Conservation (phyloP, 495 filamentous ascomycete species). For the Tricharina praecox region DNA sequence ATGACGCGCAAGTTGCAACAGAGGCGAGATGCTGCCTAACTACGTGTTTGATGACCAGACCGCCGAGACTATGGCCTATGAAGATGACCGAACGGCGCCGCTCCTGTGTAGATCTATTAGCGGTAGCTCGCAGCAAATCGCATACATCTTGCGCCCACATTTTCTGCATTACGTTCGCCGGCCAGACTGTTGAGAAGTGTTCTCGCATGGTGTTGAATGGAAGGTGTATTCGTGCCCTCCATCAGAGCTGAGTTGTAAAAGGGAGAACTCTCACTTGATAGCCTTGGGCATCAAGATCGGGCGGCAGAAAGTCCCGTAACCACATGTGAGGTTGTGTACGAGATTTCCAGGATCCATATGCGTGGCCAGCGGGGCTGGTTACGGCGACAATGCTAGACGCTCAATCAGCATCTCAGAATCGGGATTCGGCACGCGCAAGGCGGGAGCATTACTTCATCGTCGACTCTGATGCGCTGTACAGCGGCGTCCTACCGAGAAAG, state of each 20-base stretch:
- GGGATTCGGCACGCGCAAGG: neutral
- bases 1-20: neutral
- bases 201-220: slow-evolving; percentile 1
- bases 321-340: slow-evolving; percentile 7
- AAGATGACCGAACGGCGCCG: slow-evolving; percentile 23
- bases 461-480: slow-evolving; percentile 5
- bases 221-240: neutral
- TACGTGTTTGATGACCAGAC: slow-evolving; percentile 19
- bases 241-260: slow-evolving; percentile 9
- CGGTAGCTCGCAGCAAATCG: neutral
- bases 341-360: slow-evolving; percentile 9
- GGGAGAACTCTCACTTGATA: slow-evolving; percentile 2
- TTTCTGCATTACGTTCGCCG: neutral
- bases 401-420: neutral
- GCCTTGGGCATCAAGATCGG: neutral
- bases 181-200: neutral
- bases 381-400: slow-evolving; percentile 9
- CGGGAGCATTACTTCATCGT: slow-evolving; percentile 7
- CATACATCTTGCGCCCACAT: neutral
- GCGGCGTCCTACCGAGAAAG: slow-evolving; percentile 12
- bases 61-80: slow-evolving; percentile 28
- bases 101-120: neutral
- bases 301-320: slow-evolving; percentile 12
- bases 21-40: neutral
- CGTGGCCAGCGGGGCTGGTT: slow-evolving; percentile 4